Evolutionary conservation across 768 basidiomycete genomes (phyloP), one percentile per base, ranked within the genome.

Genomic region (Neoboletus brunneissimus): DNA sequence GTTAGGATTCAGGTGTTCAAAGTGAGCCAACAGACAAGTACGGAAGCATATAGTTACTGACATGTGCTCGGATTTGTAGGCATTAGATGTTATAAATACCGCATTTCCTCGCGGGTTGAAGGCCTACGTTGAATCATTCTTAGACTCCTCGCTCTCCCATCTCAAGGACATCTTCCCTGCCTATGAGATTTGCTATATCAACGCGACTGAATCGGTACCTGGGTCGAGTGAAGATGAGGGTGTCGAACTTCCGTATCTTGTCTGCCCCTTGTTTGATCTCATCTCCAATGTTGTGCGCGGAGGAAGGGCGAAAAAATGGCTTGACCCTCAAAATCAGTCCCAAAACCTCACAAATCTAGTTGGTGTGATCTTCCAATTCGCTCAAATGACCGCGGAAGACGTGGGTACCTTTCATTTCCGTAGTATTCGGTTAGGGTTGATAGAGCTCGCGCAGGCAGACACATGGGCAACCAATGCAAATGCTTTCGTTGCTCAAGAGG

Each of bases 401-500:
- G 94, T 94, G 67, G 57, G 85, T 74, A 8, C 22, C 7, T 22
- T 31, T 35, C 22, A 20, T 54, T 23, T 40, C 18, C 49, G 16
- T 27, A 61, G 12, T 47, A 35, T 18, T 55, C 2, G 5, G 8
- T 42, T 20, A 38, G 11, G 23, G 38, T 22, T 54, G 31, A 58
- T n/a, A 27, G 35, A 42, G 41, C 13, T 48, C 52, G 55, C 27
- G 29, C 58, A 98, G 94, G 94, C 94, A 67, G 92, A 94, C 31
- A 88, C 84, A 16, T 98, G 96, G 96, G 82, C 85, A 3, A 83
- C 79, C 51, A 89, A 97, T 63, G 86, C 91, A 4, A 98, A 98
- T 62, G 84, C 88, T 4, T 98, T 98, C 65, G 86, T 98, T 31
- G 88, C 89, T 25, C 93, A 98, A 67, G 95, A 98, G 66, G 93